Conservation (phyloP, 768 basidiomycete species). For the Mrakia blollopis region DNA sequence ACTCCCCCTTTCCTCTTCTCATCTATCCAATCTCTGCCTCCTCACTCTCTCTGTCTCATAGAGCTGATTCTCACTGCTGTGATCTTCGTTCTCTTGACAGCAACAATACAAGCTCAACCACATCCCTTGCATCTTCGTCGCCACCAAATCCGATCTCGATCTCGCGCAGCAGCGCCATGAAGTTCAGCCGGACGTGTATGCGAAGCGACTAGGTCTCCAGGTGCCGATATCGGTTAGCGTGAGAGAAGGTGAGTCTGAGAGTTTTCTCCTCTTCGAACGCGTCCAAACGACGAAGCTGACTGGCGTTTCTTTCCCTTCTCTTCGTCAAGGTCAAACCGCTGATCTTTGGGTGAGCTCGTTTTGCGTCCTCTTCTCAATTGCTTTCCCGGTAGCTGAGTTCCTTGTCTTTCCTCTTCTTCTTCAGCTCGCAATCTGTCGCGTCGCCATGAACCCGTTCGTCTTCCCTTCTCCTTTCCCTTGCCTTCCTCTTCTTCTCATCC, state of each 20-base stretch:
- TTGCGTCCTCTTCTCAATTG: neutral
- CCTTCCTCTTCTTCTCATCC: neutral
- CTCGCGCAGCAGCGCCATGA: conserved; percentile 96
- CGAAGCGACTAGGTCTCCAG: conserved; percentile 77
- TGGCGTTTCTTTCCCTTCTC: neutral
- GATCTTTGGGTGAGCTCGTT: conserved; percentile 23
- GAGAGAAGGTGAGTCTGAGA: conserved; percentile 73
- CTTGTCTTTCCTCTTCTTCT: neutral
- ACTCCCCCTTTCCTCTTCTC: neutral
- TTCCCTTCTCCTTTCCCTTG: neutral
- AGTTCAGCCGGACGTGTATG: conserved; percentile 97
- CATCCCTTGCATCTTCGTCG: conserved; percentile 92
- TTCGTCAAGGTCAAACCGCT: conserved; percentile 27
- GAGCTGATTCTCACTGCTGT: neutral
- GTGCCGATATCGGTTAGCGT: conserved; percentile 93
- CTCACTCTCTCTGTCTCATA: neutral
- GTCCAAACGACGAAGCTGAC: neutral
- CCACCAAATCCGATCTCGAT: conserved; percentile 97
- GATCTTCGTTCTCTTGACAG: conserved; percentile 46
- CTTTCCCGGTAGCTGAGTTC: too few species aligned
- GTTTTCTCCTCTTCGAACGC: conserved; percentile 38
- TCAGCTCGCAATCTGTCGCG: conserved; percentile 27
- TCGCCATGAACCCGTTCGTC: conserved; percentile 32
- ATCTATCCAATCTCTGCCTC: too few species aligned
- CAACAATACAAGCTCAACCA: conserved; percentile 96